A percentile compares a stretch with the other conserved stretches of the same genome.
Conservation (phyloP, 805 yeast genomes). For the Cyberlindnera euphorbiae region DNA sequence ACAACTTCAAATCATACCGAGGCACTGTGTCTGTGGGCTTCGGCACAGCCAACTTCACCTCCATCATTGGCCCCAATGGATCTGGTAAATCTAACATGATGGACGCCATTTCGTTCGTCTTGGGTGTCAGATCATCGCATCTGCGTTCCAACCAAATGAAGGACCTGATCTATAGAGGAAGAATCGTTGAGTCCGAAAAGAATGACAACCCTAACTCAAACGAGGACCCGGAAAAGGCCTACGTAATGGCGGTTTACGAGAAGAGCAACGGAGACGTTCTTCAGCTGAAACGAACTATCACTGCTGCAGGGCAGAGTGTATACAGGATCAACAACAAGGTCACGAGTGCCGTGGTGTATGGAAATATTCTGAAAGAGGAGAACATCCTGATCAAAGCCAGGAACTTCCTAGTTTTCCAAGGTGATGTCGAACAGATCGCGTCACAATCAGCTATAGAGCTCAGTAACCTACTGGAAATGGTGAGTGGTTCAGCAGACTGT, state of each 20-base stretch:
- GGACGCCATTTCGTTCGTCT: conserved; percentile 94
- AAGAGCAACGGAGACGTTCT: conserved; percentile 54
- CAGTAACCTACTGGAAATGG: conserved; percentile 68
- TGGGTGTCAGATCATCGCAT: conserved; percentile 75
- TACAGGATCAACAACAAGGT: conserved; percentile 59
- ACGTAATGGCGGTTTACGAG: conserved; percentile 75
- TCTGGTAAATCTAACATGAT: conserved; percentile 96
- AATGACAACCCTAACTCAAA: conserved; percentile 18
- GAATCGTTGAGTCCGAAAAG: conserved; percentile 29
- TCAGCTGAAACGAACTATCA: conserved; percentile 59
- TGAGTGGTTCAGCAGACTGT: conserved; percentile 75
- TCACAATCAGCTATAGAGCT: conserved; percentile 77
- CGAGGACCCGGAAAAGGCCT: conserved; percentile 42
- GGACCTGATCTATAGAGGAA: conserved; percentile 80
- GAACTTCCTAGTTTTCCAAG: conserved; percentile 92
- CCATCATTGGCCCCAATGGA: conserved; percentile 98
- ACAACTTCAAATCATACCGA: conserved; percentile 87
- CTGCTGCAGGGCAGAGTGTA: conserved; percentile 55
- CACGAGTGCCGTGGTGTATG: conserved; percentile 62
- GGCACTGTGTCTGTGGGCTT: conserved; percentile 76
- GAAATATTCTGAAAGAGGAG: conserved; percentile 62
- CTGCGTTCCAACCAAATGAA: conserved; percentile 68
- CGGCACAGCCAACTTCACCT: conserved; percentile 78
- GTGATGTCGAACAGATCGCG: conserved; percentile 93
- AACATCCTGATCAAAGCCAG: conserved; percentile 84